Evolutionary conservation across 306 rosid genomes (phyloP).

Genomic region (Lathyrus oleraceus): DNA sequence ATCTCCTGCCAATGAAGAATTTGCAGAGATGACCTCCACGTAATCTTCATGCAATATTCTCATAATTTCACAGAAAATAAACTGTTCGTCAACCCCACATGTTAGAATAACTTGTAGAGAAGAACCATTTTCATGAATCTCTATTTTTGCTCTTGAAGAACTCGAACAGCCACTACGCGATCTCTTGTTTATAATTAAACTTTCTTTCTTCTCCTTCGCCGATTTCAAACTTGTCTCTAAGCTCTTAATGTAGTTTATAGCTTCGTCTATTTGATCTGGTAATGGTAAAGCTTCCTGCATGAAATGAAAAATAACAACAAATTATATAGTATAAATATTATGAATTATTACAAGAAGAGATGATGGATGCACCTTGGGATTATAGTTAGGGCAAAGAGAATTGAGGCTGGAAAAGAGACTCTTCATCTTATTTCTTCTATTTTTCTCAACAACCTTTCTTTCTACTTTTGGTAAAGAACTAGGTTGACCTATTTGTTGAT

Average conservation of each 20-base stretch:
- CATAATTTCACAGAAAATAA: slow-evolving; percentile 48
- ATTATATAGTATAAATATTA: too few relatives aligned
- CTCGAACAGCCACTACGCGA: background rate
- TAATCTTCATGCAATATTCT: slow-evolving; percentile 55
- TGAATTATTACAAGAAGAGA: too few relatives aligned
- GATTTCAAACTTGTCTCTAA: too few relatives aligned
- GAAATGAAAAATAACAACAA: too few relatives aligned
- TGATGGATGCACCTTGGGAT: slow-evolving; percentile 41
- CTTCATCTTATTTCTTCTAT: slow-evolving; percentile 72
- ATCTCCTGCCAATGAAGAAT: slow-evolving; percentile 47
- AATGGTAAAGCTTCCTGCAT: too few relatives aligned
- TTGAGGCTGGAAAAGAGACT: slow-evolving; percentile 55
- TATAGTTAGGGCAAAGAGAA: slow-evolving; percentile 56
- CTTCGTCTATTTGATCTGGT: too few relatives aligned
- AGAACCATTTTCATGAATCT: slow-evolving; percentile 52
- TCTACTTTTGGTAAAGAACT: slow-evolving; percentile 48
- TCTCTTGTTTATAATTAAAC: too few relatives aligned
- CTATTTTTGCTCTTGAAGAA: slow-evolving; percentile 36
- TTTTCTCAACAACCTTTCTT: slow-evolving; percentile 65
- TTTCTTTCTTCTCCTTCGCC: too few relatives aligned
- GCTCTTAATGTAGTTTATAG: too few relatives aligned
- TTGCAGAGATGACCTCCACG: slow-evolving; percentile 46
- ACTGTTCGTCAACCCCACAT: slow-evolving; percentile 46
- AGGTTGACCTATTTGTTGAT: slow-evolving; percentile 23
- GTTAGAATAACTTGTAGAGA: slow-evolving; percentile 29